Evolutionary conservation across 108 stramenopile species (phyloP), one percentile per base, ranked within the genome.

Genomic region (Fistulifera pelliculosa): DNA sequence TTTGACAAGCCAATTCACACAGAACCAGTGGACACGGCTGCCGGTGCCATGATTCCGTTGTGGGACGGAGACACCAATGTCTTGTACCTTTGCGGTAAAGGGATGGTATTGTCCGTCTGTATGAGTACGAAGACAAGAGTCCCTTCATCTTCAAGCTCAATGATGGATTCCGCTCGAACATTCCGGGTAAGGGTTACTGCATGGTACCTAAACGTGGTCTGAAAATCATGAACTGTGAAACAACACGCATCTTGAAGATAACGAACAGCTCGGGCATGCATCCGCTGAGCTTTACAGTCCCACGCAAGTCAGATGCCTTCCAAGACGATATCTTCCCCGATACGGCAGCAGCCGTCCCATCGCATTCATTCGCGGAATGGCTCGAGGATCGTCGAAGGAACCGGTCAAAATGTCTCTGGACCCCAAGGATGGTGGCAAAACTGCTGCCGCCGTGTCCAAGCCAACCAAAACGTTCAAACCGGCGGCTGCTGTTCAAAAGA

Each of bases 291-390:
- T 98, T 98, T 67, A 77, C 70, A 49, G 96, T 98, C 40, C 99
- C 99, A n/a, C 78, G 99, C 53, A 99, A 98, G 76, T 77, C 82
- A 19, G 97, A 98, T 52, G 90, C 88, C 16, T 99, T 98, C 78
- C 97, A 99, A 70, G 87, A 94, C 40, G 97, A 98, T 64, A 94
- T 99, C 51, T 98, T 90, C 78, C 99, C 99, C 31, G 89, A 94
- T 49, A 65, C 83, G 40, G 74, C 77, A 10, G 70, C 95, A 23
- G 68, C 72, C 23, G 71, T 57, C 41, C 85, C 97, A 23, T 80
- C 96, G n/a, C 94, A 93, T 64, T 70, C 90, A 7, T 94, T 81
- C 19, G 91, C 85, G 16, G 90, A 96, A 64, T 99, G 97, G 97
- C 26, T 80, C 41, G 76, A 58, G 12, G 99, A 48, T 83, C 83